Percentiles rank a stretch among this genome's conserved stretches.
phyloP scores from a whole-genome alignment of 495 filamentous ascomycete species.

The Penicillium ochrochloron region DNA sequence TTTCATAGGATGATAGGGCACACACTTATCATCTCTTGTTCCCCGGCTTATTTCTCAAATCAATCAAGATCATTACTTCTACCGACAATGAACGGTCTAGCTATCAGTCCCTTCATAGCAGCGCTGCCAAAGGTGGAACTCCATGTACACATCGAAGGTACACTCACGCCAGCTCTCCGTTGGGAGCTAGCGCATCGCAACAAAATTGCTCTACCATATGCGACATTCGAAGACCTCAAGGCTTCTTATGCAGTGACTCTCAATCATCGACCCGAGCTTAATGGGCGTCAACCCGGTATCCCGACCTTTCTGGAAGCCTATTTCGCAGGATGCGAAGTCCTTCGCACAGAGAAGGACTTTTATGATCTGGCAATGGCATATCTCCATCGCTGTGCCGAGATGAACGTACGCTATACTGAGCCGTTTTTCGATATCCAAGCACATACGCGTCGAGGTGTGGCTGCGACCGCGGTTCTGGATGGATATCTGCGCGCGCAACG shows the following conservation, averaged over 20 bases:
- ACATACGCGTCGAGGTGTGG: conserved; percentile 43
- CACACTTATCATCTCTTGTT: neutral
- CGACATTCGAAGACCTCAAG: conserved; percentile 36
- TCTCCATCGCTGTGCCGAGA: conserved; percentile 32
- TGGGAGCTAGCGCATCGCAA: conserved; percentile 48
- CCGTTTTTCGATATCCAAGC: conserved; percentile 52
- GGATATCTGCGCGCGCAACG: conserved; percentile 42
- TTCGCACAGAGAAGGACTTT: conserved; percentile 44
- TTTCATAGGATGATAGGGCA: neutral
- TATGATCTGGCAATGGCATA: conserved; percentile 50
- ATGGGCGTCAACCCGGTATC: conserved; percentile 36
- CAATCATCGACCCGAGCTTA: conserved; percentile 40
- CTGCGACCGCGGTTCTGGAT: conserved; percentile 36
- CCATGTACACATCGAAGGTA: conserved; percentile 52
- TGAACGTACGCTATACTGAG: conserved; percentile 50
- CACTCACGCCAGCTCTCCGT: conserved; percentile 41
- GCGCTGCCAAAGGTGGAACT: conserved; percentile 49
- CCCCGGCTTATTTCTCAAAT: neutral
- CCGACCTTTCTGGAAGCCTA: conserved; percentile 49
- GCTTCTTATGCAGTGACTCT: conserved; percentile 39
- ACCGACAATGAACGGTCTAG: conserved; percentile 38
- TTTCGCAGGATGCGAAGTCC: conserved; percentile 45
- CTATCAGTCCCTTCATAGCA: conserved; percentile 37
- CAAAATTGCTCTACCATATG: conserved; percentile 35
- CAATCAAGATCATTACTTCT: neutral